phyloP scores from a whole-genome alignment of 2,329 filamentous ascomycete genomes.

The Neofusicoccum kwambonambiense region DNA sequence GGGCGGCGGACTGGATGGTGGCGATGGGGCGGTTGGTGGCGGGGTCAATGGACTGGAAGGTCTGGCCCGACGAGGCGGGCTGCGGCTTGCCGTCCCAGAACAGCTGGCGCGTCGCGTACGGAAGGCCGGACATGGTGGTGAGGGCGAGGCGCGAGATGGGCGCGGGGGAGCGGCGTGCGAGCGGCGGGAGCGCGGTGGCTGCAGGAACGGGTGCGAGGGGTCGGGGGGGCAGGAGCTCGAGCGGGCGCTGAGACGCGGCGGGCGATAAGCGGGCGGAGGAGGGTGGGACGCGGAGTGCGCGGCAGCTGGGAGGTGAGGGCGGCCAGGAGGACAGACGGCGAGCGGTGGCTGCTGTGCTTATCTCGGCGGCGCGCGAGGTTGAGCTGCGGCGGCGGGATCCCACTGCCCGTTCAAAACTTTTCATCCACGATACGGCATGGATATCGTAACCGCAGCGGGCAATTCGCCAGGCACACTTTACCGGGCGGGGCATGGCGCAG shows the following conservation, averaged over 20 bases:
- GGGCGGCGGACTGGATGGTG: slow-evolving; percentile 68
- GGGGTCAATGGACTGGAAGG: slow-evolving; percentile 73
- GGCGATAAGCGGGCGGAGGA: background rate
- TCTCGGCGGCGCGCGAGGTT: background rate
- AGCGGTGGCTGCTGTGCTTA: background rate
- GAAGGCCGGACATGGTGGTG: slow-evolving; percentile 25
- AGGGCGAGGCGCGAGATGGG: background rate
- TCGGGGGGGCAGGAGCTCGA: background rate
- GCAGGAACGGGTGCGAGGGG: background rate
- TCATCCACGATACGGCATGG: background rate
- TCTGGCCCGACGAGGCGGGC: slow-evolving; percentile 56
- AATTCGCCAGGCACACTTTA: background rate
- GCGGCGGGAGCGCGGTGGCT: background rate
- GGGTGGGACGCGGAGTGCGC: background rate
- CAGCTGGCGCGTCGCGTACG: slow-evolving; percentile 60
- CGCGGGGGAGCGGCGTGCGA: background rate
- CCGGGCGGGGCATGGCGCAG: background rate
- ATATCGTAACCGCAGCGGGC: background rate
- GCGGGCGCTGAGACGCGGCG: background rate
- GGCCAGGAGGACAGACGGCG: background rate
- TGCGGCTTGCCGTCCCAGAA: slow-evolving; percentile 74
- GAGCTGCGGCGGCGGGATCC: background rate
- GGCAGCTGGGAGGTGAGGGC: background rate
- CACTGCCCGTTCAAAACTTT: slow-evolving; percentile 11
- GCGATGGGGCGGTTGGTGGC: slow-evolving; percentile 68